These are phyloP conservation scores for Linnemannia hyalina DNA, from an alignment of 192 early-diverging fungal species.

Conservation along the genomic window DNA sequence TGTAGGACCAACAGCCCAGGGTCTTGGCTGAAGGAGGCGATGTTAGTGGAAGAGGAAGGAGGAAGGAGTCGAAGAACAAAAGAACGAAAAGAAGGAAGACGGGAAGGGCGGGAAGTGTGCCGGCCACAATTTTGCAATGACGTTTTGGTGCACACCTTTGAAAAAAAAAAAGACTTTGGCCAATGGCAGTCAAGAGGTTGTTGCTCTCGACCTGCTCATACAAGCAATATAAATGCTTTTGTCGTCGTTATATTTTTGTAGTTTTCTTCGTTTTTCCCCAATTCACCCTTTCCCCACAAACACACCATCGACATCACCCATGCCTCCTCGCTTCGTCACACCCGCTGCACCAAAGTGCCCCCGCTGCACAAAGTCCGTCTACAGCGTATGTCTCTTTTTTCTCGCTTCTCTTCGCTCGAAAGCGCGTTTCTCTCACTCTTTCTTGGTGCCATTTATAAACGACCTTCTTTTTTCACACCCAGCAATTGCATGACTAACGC, in stretches of 20 bases:
- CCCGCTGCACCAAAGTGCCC: constrained; percentile 59
- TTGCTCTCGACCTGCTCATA: background rate
- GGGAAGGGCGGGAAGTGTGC: too few relatives aligned
- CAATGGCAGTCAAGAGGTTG: background rate
- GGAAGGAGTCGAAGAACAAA: background rate
- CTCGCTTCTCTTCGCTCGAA: background rate
- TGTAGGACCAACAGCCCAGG: background rate
- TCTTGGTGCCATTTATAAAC: background rate
- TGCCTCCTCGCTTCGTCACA: constrained; percentile 64
- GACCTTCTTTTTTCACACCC: background rate
- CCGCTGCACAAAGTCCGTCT: constrained; percentile 65
- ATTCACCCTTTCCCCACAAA: background rate
- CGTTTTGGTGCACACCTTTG: background rate
- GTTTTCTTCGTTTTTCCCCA: background rate
- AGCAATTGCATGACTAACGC: too few relatives aligned
- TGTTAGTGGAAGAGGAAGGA: background rate
- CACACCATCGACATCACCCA: constrained; percentile 10
- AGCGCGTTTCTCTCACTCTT: background rate
- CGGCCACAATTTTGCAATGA: background rate
- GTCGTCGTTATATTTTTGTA: background rate
- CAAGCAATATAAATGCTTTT: background rate
- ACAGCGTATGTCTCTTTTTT: constrained; percentile 57
- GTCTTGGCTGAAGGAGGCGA: background rate
- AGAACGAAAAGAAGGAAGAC: background rate
- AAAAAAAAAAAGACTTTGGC: background rate